phyloP scores from a whole-genome alignment of 768 basidiomycete species.

The Auricularia sp. region DNA sequence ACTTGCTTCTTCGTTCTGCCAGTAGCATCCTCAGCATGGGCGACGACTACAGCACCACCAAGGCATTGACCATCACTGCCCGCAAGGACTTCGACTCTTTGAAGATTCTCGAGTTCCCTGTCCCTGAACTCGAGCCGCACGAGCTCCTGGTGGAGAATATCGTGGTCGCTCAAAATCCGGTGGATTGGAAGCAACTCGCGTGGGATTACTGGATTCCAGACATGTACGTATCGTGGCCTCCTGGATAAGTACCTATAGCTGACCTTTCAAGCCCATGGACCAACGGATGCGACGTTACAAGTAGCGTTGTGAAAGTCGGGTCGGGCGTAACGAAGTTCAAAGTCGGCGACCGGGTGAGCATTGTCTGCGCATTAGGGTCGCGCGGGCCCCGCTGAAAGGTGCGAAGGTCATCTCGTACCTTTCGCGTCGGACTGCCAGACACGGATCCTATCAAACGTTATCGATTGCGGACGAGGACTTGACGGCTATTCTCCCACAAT shows the following conservation, averaged over 20 bases:
- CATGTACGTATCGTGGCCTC: not conserved
- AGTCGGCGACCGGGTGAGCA: too few relatives aligned
- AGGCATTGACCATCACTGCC: too few relatives aligned
- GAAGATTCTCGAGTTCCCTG: slow-evolving; percentile 3
- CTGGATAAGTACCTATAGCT: too few relatives aligned
- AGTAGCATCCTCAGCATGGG: too few relatives aligned
- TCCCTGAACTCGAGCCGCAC: slow-evolving; percentile 1
- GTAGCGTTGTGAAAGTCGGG: slow-evolving; percentile 7
- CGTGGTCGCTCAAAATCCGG: slow-evolving; percentile 9
- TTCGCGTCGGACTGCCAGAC: too few relatives aligned
- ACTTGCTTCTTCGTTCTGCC: too few relatives aligned
- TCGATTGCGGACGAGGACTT: too few relatives aligned
- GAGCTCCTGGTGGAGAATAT: slow-evolving; percentile 7
- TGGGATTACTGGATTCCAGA: slow-evolving; percentile 1
- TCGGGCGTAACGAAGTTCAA: not conserved
- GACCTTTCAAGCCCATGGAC: slow-evolving; percentile 1
- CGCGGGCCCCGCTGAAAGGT: too few relatives aligned
- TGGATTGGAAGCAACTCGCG: slow-evolving; percentile 9
- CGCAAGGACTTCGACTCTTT: slow-evolving; percentile 4
- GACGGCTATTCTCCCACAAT: not conserved
- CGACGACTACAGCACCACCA: not conserved
- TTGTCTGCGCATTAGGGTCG: too few relatives aligned
- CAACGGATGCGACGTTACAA: slow-evolving; percentile 7
- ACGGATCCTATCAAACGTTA: too few relatives aligned
- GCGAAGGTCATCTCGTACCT: too few relatives aligned